phyloP scores from a whole-genome alignment of 2,329 filamentous ascomycete species.

The Whalleya microplaca region DNA sequence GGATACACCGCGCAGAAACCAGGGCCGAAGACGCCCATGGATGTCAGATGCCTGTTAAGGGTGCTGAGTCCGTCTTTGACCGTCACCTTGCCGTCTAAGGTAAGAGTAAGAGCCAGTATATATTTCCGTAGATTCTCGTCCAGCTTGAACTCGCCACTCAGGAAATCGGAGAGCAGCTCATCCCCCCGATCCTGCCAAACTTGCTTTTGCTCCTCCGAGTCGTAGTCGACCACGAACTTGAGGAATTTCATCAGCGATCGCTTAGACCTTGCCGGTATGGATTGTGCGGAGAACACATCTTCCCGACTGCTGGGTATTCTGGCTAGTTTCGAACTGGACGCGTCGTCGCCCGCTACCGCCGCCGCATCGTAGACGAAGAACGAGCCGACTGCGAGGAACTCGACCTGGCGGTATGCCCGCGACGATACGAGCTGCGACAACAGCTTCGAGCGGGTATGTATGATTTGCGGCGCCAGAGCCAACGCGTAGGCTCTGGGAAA shows the following conservation, averaged over 20 bases:
- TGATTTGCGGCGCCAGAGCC: slow-evolving; percentile 81
- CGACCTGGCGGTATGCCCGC: slow-evolving; percentile 83
- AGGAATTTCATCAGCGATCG: slow-evolving; percentile 90
- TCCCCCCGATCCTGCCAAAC: slow-evolving; percentile 62
- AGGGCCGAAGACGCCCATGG: slow-evolving; percentile 84
- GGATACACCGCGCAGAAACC: slow-evolving; percentile 89
- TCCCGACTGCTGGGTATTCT: slow-evolving; percentile 88
- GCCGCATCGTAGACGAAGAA: slow-evolving; percentile 75
- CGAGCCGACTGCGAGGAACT: slow-evolving; percentile 90
- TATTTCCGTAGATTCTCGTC: slow-evolving; percentile 69
- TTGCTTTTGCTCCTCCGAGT: slow-evolving; percentile 57
- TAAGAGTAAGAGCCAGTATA: slow-evolving; percentile 71
- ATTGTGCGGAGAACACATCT: slow-evolving; percentile 81
- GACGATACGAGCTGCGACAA: slow-evolving; percentile 85
- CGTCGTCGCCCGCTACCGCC: slow-evolving; percentile 35
- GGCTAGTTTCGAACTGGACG: slow-evolving; percentile 48
- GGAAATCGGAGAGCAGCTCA: slow-evolving; percentile 60
- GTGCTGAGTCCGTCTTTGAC: slow-evolving; percentile 69
- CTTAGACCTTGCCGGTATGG: slow-evolving; percentile 80
- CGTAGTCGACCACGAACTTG: slow-evolving; percentile 79
- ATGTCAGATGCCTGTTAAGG: slow-evolving; percentile 79
- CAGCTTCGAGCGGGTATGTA: slow-evolving; percentile 81
- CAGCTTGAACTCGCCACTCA: slow-evolving; percentile 66
- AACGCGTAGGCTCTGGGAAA: slow-evolving; percentile 79
- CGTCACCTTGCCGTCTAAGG: slow-evolving; percentile 64